Evolutionary conservation across 2,329 filamentous ascomycete species (phyloP).

Genomic region (Ophiostoma montium): DNA sequence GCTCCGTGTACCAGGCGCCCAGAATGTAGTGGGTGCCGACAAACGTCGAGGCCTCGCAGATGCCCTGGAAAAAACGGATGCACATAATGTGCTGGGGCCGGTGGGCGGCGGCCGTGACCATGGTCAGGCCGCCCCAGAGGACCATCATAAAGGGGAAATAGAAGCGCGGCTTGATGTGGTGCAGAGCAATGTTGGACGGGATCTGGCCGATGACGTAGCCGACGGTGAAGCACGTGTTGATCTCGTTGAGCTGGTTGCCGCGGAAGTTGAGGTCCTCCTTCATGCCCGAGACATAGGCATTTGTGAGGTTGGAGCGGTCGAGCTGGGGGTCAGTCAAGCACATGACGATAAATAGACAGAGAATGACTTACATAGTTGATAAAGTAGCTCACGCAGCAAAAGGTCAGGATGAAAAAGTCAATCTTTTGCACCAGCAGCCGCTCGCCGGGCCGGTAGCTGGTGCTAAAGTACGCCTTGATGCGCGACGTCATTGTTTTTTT

Average conservation of each 20-base stretch:
- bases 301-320: slow-evolving; percentile 36
- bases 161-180: slow-evolving; percentile 47
- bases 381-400: slow-evolving; percentile 46
- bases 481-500: slow-evolving; percentile 9
- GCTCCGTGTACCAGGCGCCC: slow-evolving; percentile 45
- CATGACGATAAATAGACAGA: neutral
- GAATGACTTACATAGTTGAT: slow-evolving; percentile 34
- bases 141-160: slow-evolving; percentile 52
- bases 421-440: slow-evolving; percentile 13
- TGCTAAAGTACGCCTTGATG: slow-evolving; percentile 10
- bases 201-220: slow-evolving; percentile 42
- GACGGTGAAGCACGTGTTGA: slow-evolving; percentile 36
- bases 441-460: slow-evolving; percentile 18
- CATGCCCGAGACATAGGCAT: slow-evolving; percentile 41
- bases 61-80: slow-evolving; percentile 41
- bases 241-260: slow-evolving; percentile 36
- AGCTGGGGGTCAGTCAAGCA: slow-evolving; percentile 20
- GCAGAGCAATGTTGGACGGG: slow-evolving; percentile 45
- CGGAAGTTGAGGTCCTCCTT: slow-evolving; percentile 34
- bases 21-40: slow-evolving; percentile 45
- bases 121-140: slow-evolving; percentile 49
- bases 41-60: slow-evolving; percentile 43
- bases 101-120: slow-evolving; percentile 40
- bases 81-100: slow-evolving; percentile 42
- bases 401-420: slow-evolving; percentile 50